These are phyloP conservation scores for Coriolopsis trogii DNA, from an alignment of 1,284 basidiomycete species.

Conservation along the genomic window DNA sequence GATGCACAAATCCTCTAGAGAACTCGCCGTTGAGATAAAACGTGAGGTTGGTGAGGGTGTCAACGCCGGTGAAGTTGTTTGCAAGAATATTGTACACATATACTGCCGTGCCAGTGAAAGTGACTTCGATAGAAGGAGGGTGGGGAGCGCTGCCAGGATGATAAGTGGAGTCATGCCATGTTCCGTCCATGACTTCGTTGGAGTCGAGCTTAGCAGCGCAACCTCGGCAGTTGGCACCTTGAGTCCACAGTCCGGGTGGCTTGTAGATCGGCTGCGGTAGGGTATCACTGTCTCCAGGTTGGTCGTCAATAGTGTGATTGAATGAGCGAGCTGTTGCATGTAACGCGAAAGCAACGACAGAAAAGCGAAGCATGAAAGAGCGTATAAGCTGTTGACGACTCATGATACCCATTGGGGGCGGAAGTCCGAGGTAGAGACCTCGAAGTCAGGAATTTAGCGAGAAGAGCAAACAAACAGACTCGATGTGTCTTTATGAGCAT, in stretches of 20 bases:
- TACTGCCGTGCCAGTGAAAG: slow-evolving; percentile 4
- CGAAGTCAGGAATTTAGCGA: too few relatives aligned
- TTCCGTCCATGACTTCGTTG: background rate
- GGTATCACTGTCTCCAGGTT: slow-evolving; percentile 3
- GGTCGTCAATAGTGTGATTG: slow-evolving; percentile 14
- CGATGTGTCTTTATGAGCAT: too few relatives aligned
- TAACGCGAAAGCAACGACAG: background rate
- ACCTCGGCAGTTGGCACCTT: slow-evolving; percentile 2
- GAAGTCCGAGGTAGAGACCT: too few relatives aligned
- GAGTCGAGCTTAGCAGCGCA: background rate
- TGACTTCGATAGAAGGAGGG: background rate
- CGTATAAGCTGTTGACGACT: too few relatives aligned
- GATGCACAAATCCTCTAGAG: background rate
- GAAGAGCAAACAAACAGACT: too few relatives aligned
- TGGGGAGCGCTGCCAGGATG: background rate
- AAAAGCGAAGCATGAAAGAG: background rate
- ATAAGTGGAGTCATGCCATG: slow-evolving; percentile 8
- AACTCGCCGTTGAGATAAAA: background rate
- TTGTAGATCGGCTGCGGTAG: slow-evolving; percentile 2
- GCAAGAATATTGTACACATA: slow-evolving; percentile 9
- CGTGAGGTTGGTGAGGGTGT: slow-evolving; percentile 1
- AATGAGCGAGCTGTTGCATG: background rate
- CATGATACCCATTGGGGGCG: too few relatives aligned
- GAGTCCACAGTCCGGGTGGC: slow-evolving; percentile 4
- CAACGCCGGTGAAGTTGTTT: background rate